phyloP scores from a whole-genome alignment of 1,284 basidiomycete species.

The Veloporphyrellus conicus region DNA sequence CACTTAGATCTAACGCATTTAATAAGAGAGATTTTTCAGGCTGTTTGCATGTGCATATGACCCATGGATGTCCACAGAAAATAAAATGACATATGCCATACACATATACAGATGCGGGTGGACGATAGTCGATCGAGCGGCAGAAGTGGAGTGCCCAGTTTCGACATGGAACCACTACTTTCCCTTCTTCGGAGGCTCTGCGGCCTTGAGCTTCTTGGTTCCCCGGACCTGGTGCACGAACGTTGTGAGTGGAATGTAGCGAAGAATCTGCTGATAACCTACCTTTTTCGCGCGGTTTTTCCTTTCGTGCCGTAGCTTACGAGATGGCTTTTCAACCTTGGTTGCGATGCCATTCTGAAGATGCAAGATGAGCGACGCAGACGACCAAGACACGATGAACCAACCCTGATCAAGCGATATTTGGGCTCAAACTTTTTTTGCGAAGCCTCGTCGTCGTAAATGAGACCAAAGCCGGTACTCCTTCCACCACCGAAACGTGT shows the following conservation, averaged over 20 bases:
- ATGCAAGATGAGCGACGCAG: conserved; percentile 10
- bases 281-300: conserved; percentile 99
- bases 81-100: conserved; percentile 39
- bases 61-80: conserved; percentile 37
- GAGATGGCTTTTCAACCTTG: conserved; percentile 89
- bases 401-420: conserved; percentile 93
- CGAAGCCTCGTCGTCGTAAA: conserved; percentile 94
- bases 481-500: conserved; percentile 99
- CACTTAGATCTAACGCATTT: conserved; percentile 26
- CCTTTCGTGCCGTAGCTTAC: conserved; percentile 98
- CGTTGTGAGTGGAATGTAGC: conserved; percentile 6
- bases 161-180: conserved; percentile 47
- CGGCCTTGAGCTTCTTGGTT: conserved; percentile 89
- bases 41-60: conserved; percentile 42
- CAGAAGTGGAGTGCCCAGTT: conserved; percentile 23
- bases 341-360: conserved; percentile 72
- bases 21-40: conserved; percentile 34
- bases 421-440: conserved; percentile 98
- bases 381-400: background rate
- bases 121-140: conserved; percentile 38
- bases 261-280: conserved; percentile 15
- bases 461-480: conserved; percentile 95
- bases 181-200: conserved; percentile 83
- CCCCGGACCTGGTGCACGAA: conserved; percentile 67
- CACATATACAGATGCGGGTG: conserved; percentile 39